Evolutionary conservation across 2,329 filamentous ascomycete species (phyloP), one percentile per base, ranked within the genome.

Genomic region (Fusarium sp.): DNA sequence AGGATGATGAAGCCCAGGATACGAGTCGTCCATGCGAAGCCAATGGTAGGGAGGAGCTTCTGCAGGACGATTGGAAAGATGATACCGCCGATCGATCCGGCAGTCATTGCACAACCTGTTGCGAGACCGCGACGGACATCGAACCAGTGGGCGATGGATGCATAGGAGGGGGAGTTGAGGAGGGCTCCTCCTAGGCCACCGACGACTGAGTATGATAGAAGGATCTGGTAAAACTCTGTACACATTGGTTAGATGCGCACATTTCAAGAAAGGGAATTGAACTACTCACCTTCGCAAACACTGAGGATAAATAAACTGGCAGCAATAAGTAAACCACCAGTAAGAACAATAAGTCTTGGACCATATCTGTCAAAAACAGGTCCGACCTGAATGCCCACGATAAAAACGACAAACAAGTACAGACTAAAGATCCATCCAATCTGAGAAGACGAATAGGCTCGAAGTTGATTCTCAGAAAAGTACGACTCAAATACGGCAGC

Each of bases 371-470:
- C 94, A 76, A 97, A 97, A 40, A 96, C 79, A 1, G 94, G 93
- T 0, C 94, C 94, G 52, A 94, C 90, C 74, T 95, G 92, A 12
- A 97, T 87, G 27, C 93, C 93, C 40, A 92, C 89, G 75, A 95
- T 93, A 78, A 96, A 95, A 47, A 92, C 88, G 48, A 95, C 82
- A 76, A 96, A 97, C 30, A 93, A 85, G 76, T 94, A 95, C 54
- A 96, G 82, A 73, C 91, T 90, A 74, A 95, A 94, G 69, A 97
- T 93, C 94, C 94, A 97, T n/a, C 92, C 92, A 51, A 94, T 90
- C 54, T 87, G 85, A 6, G 90, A 90, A 13, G 90, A 85, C 58
- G 82, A 87, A 78, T 94, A 90, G 24, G 85, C 81, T n/a, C 82
- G 83, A 22, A 97, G 85, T 75, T 96, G 92, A 77, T 97, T 84